Evolutionary conservation across 2,329 filamentous ascomycete species (phyloP).

Genomic region (Metarhizium album): DNA sequence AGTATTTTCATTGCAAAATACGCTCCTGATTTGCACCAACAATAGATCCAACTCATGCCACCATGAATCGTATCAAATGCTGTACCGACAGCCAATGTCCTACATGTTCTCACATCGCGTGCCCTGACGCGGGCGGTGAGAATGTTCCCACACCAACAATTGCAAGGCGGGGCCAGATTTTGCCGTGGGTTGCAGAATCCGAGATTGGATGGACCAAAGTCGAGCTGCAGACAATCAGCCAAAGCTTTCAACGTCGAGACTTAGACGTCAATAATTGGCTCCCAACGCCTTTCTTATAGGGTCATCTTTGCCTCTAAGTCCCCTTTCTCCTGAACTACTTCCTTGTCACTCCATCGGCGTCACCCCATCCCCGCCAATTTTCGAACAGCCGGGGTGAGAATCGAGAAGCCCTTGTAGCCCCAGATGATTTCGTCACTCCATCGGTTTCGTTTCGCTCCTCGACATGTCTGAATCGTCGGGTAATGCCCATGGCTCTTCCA

Average conservation of each 20-base stretch:
- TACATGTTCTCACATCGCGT: too few relatives aligned
- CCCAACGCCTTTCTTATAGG: neutral
- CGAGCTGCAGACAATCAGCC: neutral
- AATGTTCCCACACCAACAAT: neutral
- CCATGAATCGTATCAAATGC: neutral
- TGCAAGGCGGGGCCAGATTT: neutral
- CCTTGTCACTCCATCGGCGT: neutral
- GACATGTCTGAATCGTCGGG: conserved; percentile 25
- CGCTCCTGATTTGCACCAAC: too few relatives aligned
- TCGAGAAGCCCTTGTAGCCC: conserved; percentile 13
- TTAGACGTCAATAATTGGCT: neutral
- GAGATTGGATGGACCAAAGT: neutral
- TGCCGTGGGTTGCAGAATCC: neutral
- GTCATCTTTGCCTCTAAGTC: neutral
- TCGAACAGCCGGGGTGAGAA: neutral
- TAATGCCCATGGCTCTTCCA: conserved; percentile 31
- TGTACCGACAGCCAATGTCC: neutral
- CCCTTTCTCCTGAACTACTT: neutral
- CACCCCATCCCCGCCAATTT: neutral
- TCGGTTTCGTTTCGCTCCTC: conserved; percentile 12
- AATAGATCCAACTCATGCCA: neutral
- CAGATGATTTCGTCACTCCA: conserved; percentile 21
- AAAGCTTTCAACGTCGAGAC: neutral
- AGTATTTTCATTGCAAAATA: too few relatives aligned
- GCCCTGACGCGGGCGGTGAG: neutral